phyloP scores from a whole-genome alignment of 2,329 filamentous ascomycete species.

The Trichoderma polysporum region DNA sequence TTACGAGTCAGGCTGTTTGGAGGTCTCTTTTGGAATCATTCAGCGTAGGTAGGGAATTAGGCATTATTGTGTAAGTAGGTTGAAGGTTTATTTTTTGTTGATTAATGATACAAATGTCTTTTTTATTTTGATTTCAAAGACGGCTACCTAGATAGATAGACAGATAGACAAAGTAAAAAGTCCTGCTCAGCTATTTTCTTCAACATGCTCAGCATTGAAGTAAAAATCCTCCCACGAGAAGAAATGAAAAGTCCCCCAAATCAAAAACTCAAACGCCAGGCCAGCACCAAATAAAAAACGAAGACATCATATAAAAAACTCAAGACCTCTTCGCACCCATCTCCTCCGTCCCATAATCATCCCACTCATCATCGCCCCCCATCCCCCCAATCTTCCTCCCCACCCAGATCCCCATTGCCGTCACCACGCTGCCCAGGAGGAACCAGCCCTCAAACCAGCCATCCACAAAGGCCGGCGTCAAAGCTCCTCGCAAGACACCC shows the following conservation, averaged over 20 bases:
- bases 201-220: not conserved
- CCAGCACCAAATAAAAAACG: not conserved
- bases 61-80: not conserved
- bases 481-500: conserved; percentile 72
- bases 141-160: not conserved
- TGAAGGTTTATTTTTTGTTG: not conserved
- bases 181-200: not conserved
- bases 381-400: conserved; percentile 56
- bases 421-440: conserved; percentile 64
- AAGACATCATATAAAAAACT: not conserved
- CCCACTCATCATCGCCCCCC: conserved; percentile 55
- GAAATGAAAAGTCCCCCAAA: not conserved
- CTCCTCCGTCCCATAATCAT: conserved; percentile 64
- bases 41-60: conserved; percentile 24
- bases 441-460: conserved; percentile 91
- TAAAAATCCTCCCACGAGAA: not conserved
- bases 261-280: not conserved
- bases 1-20: conserved; percentile 36
- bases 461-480: conserved; percentile 66
- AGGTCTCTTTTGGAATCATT: conserved; percentile 37
- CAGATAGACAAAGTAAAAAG: not conserved
- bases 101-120: not conserved
- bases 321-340: conserved; percentile 66
- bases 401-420: conserved; percentile 70
- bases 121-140: not conserved